Conservation (phyloP, 1,284 basidiomycete species). For the Irpex sp. region DNA sequence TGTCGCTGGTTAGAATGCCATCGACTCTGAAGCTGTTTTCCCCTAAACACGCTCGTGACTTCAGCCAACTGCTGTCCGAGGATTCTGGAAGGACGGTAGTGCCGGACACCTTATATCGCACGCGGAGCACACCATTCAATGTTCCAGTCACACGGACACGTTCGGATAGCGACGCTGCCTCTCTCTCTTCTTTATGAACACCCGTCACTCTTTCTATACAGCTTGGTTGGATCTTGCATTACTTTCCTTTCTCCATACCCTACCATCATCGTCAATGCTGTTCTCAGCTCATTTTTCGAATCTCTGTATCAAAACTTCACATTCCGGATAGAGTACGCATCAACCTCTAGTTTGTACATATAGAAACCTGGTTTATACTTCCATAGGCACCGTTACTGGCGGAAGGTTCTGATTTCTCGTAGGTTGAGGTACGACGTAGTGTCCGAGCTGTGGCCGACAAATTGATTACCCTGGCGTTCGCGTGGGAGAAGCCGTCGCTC, state of each 20-base stretch:
- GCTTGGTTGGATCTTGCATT: background rate
- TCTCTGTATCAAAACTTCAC: conserved; percentile 4
- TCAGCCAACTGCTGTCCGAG: conserved; percentile 11
- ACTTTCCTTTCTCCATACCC: background rate
- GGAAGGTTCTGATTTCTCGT: background rate
- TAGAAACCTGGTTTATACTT: conserved; percentile 2
- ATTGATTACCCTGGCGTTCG: background rate
- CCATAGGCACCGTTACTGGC: background rate
- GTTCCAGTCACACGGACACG: conserved; percentile 8
- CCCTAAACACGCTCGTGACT: conserved; percentile 21
- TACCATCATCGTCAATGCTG: conserved; percentile 7
- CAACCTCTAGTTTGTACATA: conserved; percentile 6
- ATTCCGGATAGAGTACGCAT: background rate
- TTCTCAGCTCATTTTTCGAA: conserved; percentile 4
- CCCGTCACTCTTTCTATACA: conserved; percentile 1
- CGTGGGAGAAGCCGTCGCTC: background rate
- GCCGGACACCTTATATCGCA: conserved; percentile 3
- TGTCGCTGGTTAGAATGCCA: conserved; percentile 73
- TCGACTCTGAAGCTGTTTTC: conserved; percentile 44
- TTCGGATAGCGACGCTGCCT: conserved; percentile 1
- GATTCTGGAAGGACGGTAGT: conserved; percentile 6
- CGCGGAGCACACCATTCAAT: conserved; percentile 2
- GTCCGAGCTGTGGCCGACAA: background rate
- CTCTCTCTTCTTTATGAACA: background rate
- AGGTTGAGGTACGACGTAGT: too few species aligned